Evolutionary conservation across 2,329 filamentous ascomycete genomes (phyloP).

Genomic region (Metarhizium guizhouense): DNA sequence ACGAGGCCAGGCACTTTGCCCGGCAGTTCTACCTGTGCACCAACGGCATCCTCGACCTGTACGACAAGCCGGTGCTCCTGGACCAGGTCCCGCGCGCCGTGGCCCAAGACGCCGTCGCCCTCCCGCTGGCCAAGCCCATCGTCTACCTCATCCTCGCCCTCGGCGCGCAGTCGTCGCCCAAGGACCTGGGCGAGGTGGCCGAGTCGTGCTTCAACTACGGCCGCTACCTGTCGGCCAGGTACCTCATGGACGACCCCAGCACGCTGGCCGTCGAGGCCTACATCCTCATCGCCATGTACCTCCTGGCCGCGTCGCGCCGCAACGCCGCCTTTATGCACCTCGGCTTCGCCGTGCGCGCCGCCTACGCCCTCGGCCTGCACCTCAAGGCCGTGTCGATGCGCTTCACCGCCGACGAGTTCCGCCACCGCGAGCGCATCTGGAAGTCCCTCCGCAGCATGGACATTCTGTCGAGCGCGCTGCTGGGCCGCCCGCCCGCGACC

Average conservation of each 20-base stretch:
- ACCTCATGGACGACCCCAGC: slow-evolving; percentile 39
- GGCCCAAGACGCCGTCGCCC: slow-evolving; percentile 3
- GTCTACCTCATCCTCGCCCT: slow-evolving; percentile 25
- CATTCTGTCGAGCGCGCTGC: slow-evolving; percentile 16
- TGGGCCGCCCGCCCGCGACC: slow-evolving; percentile 17
- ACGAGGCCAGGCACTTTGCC: slow-evolving; percentile 5
- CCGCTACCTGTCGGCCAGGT: slow-evolving; percentile 15
- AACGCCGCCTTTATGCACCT: slow-evolving; percentile 57
- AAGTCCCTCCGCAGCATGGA: slow-evolving; percentile 16
- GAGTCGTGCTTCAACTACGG: slow-evolving; percentile 19
- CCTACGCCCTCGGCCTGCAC: slow-evolving; percentile 48
- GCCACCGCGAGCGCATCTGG: slow-evolving; percentile 17
- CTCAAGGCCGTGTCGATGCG: slow-evolving; percentile 12
- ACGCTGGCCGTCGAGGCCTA: slow-evolving; percentile 43
- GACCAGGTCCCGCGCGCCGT: slow-evolving; percentile 10
- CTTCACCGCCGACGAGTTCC: slow-evolving; percentile 12
- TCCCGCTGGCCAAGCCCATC: slow-evolving; percentile 17
- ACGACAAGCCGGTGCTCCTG: slow-evolving; percentile 19
- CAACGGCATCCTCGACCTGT: slow-evolving; percentile 24
- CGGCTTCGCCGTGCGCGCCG: slow-evolving; percentile 48
- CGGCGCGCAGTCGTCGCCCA: slow-evolving; percentile 19
- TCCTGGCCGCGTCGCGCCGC: slow-evolving; percentile 47
- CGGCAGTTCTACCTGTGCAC: slow-evolving; percentile 11
- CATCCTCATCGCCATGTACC: slow-evolving; percentile 49
- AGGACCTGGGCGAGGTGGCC: slow-evolving; percentile 16